Conservation (phyloP, 106 monocot species). For the Dendrobium chrysotoxum region DNA sequence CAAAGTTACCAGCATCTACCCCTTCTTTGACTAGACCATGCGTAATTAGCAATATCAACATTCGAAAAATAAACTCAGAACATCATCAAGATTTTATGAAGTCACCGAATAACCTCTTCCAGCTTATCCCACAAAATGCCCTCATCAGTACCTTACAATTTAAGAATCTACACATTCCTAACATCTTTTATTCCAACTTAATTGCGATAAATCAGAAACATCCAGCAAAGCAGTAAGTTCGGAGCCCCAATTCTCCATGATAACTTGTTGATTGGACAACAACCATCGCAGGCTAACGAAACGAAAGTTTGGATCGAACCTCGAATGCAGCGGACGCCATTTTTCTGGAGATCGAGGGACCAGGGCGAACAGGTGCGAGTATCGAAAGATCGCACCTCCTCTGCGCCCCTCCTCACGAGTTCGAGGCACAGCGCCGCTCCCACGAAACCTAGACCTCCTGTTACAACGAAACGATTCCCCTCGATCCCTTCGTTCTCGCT, state of each 20-base stretch:
- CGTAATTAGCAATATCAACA: too few species aligned
- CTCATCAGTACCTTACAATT: not conserved
- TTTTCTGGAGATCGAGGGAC: slow-evolving; percentile 40
- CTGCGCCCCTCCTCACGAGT: slow-evolving; percentile 69
- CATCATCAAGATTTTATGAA: too few species aligned
- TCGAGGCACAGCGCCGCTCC: slow-evolving; percentile 86
- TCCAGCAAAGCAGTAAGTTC: not conserved
- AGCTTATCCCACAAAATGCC: not conserved
- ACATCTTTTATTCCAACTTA: not conserved
- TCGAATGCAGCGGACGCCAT: slow-evolving; percentile 58
- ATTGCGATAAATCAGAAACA: not conserved
- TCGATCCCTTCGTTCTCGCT: slow-evolving; percentile 95
- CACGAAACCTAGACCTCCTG: slow-evolving; percentile 89
- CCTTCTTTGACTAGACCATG: too few species aligned
- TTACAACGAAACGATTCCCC: slow-evolving; percentile 64
- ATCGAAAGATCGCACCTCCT: slow-evolving; percentile 88
- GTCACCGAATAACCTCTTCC: not conserved
- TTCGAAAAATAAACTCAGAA: too few species aligned
- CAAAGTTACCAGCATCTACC: too few species aligned
- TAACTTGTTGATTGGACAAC: not conserved
- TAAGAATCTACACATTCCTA: not conserved
- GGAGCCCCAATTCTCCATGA: not conserved
- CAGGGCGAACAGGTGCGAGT: slow-evolving; percentile 54
- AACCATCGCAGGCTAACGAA: not conserved
- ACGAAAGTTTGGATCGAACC: slow-evolving; percentile 28